phyloP scores from a whole-genome alignment of 2,329 filamentous ascomycete genomes.

The Stagonosporopsis tanaceti region DNA sequence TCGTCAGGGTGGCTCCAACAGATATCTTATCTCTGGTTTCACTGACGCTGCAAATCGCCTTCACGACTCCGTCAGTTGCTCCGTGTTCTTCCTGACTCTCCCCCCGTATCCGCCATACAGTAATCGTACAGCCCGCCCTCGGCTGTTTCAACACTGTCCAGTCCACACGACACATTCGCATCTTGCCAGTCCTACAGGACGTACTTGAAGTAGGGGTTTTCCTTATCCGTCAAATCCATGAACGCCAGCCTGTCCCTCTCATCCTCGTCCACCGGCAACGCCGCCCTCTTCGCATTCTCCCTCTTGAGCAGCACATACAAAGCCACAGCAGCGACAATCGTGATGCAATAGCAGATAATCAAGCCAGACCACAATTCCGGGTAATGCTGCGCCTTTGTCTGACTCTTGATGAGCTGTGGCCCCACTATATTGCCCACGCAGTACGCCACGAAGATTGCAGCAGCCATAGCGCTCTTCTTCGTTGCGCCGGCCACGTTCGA shows the following conservation, averaged over 20 bases:
- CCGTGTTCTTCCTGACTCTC: not conserved
- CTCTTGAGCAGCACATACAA: conserved; percentile 67
- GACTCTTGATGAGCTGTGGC: conserved; percentile 73
- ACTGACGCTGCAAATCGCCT: not conserved
- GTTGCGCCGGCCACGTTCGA: conserved; percentile 78
- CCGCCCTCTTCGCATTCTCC: conserved; percentile 58
- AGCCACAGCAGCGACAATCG: conserved; percentile 63
- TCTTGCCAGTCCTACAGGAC: conserved; percentile 44
- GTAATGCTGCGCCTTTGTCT: conserved; percentile 72
- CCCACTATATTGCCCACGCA: conserved; percentile 80
- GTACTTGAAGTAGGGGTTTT: conserved; percentile 67
- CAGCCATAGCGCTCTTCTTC: conserved; percentile 80
- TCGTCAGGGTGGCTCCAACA: not conserved
- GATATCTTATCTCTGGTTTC: too few relatives aligned
- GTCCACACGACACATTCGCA: not conserved
- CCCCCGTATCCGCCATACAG: not conserved
- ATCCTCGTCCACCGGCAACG: conserved; percentile 62
- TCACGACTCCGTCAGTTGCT: not conserved
- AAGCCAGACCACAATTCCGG: conserved; percentile 75
- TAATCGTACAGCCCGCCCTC: not conserved
- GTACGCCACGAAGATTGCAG: conserved; percentile 77
- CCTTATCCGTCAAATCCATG: conserved; percentile 63
- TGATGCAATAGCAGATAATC: conserved; percentile 70
- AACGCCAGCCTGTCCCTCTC: conserved; percentile 61
- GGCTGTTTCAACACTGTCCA: not conserved